These are phyloP conservation scores for Teunomyces panamensis DNA, from an alignment of 805 yeast species.

Conservation along the genomic window DNA sequence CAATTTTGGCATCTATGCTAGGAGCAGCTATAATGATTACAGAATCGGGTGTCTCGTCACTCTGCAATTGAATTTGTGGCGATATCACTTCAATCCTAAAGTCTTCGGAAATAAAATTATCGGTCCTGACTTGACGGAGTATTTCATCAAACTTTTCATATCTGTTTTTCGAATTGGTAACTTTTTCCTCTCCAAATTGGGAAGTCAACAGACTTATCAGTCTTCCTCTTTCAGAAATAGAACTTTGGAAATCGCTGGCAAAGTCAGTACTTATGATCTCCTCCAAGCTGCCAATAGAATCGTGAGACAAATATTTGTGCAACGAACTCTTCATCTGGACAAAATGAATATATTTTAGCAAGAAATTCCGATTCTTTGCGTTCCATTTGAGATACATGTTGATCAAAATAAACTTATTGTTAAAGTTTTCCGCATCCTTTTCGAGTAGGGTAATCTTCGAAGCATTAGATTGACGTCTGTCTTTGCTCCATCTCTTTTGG, in stretches of 20 bases:
- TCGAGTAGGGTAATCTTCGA: not conserved
- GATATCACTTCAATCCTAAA: slow-evolving; percentile 37
- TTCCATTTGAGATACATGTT: slow-evolving; percentile 45
- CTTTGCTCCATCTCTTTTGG: not conserved
- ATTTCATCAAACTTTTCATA: slow-evolving; percentile 32
- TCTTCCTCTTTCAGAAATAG: not conserved
- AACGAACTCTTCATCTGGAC: slow-evolving; percentile 27
- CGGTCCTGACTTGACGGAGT: slow-evolving; percentile 16
- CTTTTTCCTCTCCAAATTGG: not conserved
- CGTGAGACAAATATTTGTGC: slow-evolving; percentile 31
- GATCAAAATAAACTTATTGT: slow-evolving; percentile 37
- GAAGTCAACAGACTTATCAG: not conserved
- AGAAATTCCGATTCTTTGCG: slow-evolving; percentile 29
- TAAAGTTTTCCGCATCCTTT: slow-evolving; percentile 18
- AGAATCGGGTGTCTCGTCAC: slow-evolving; percentile 43
- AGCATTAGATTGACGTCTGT: not conserved
- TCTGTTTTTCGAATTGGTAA: slow-evolving; percentile 4
- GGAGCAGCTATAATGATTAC: slow-evolving; percentile 75
- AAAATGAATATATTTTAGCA: slow-evolving; percentile 36
- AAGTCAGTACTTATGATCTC: not conserved
- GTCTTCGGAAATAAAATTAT: slow-evolving; percentile 36
- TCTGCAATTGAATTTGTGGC: slow-evolving; percentile 44
- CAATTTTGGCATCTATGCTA: slow-evolving; percentile 60
- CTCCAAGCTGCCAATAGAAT: slow-evolving; percentile 28
- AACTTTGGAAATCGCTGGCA: not conserved